phyloP scores from a whole-genome alignment of 768 basidiomycete genomes.

The Auricularia heimuer region DNA sequence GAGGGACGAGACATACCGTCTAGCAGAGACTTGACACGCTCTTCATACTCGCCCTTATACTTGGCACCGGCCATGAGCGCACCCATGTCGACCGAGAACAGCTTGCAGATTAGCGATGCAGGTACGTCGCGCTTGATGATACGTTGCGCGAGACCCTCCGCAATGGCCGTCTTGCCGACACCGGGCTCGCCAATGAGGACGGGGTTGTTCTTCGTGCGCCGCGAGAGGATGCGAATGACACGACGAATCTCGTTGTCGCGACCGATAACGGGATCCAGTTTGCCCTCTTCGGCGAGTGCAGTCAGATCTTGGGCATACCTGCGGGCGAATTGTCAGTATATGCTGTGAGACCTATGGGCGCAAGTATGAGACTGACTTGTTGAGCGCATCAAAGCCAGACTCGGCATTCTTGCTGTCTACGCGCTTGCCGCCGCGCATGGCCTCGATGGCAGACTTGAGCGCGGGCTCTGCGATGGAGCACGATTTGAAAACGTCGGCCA shows the following conservation, averaged over 20 bases:
- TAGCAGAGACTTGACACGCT: conserved; percentile 85
- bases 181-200: conserved; percentile 92
- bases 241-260: conserved; percentile 88
- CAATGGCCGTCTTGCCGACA: conserved; percentile 92
- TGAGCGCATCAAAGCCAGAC: conserved; percentile 85
- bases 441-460: conserved; percentile 67
- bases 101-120: conserved; percentile 53
- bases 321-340: not conserved
- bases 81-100: conserved; percentile 89
- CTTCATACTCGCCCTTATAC: conserved; percentile 95
- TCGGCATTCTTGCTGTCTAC: conserved; percentile 84
- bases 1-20: conserved; percentile 29
- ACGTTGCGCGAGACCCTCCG: conserved; percentile 90
- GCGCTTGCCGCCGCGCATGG: conserved; percentile 72
- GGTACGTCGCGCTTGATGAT: conserved; percentile 92
- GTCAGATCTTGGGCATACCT: conserved; percentile 76
- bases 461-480: conserved; percentile 56
- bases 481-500: conserved; percentile 66
- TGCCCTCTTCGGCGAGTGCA: conserved; percentile 78
- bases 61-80: conserved; percentile 89
- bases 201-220: conserved; percentile 87
- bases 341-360: too few relatives aligned
- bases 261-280: conserved; percentile 92
- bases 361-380: conserved; percentile 36
- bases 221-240: conserved; percentile 63